Evolutionary conservation across 2,329 filamentous ascomycete species (phyloP).

Genomic region (Madurella mycetomatis): DNA sequence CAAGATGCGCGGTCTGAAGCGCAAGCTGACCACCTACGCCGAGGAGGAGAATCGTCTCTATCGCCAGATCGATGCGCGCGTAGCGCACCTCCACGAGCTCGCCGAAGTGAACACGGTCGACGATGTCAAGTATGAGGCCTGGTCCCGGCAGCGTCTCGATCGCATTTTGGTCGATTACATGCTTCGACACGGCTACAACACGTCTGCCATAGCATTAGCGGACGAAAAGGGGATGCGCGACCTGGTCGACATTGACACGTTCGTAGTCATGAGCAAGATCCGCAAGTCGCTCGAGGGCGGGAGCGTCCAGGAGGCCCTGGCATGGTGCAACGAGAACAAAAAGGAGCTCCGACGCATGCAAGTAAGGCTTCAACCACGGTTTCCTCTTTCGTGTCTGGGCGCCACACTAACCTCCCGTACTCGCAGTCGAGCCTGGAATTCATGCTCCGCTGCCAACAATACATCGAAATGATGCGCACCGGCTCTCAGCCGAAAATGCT

Average conservation of each 20-base stretch:
- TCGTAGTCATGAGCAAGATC: slow-evolving; percentile 75
- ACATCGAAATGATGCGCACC: slow-evolving; percentile 80
- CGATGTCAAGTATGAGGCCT: slow-evolving; percentile 90
- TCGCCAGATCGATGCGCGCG: slow-evolving; percentile 67
- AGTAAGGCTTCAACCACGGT: slow-evolving; percentile 37
- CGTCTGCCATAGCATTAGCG: slow-evolving; percentile 72
- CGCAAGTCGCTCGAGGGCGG: slow-evolving; percentile 65
- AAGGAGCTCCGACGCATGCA: slow-evolving; percentile 85
- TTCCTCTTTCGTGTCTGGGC: not conserved
- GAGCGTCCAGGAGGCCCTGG: slow-evolving; percentile 72
- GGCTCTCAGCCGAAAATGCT: slow-evolving; percentile 59
- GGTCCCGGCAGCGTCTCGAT: slow-evolving; percentile 78
- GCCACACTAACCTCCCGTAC: slow-evolving; percentile 1
- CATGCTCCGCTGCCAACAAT: slow-evolving; percentile 89
- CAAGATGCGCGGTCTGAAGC: slow-evolving; percentile 80
- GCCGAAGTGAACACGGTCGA: slow-evolving; percentile 75
- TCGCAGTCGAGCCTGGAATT: slow-evolving; percentile 78
- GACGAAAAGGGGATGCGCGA: slow-evolving; percentile 70
- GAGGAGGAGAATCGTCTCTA: slow-evolving; percentile 78
- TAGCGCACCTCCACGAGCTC: slow-evolving; percentile 75
- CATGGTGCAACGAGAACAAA: slow-evolving; percentile 92
- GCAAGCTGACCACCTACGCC: slow-evolving; percentile 73
- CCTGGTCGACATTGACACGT: slow-evolving; percentile 84
- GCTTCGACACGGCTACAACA: slow-evolving; percentile 73
- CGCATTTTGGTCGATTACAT: slow-evolving; percentile 90